A percentile compares a stretch with the other conserved stretches of the same genome.
These are phyloP conservation scores for Cystobasidium tubakii DNA, from an alignment of 768 basidiomycete genomes.

Conservation along the genomic window DNA sequence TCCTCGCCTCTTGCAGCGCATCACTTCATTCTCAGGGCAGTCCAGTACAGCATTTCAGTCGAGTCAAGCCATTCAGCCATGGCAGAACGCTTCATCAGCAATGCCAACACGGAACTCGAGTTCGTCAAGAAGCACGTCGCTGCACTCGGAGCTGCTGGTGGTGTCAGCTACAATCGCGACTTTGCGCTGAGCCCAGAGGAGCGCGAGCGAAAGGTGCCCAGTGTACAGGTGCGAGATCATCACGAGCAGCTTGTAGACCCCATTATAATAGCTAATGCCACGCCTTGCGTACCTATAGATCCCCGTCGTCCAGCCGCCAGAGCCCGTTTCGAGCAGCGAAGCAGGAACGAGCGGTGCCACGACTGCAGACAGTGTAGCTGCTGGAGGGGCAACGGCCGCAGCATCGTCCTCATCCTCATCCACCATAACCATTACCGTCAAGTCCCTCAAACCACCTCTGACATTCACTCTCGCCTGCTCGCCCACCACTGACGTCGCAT, in stretches of 20 bases:
- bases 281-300: conserved; percentile 1
- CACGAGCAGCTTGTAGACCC: too few species aligned
- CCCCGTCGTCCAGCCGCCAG: conserved; percentile 32
- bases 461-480: conserved; percentile 65
- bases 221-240: conserved; percentile 8
- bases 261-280: conserved; percentile 1
- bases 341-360: neutral
- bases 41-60: too few species aligned
- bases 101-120: conserved; percentile 18
- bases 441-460: conserved; percentile 80
- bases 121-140: conserved; percentile 33
- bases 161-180: conserved; percentile 16
- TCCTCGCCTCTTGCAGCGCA: too few species aligned
- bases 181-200: conserved; percentile 9
- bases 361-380: too few species aligned
- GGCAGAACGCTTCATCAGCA: conserved; percentile 27
- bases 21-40: neutral
- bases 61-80: neutral
- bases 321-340: neutral
- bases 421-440: conserved; percentile 67
- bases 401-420: neutral
- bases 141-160: neutral
- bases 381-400: neutral
- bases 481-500: conserved; percentile 72
- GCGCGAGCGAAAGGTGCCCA: conserved; percentile 29